phyloP scores from a whole-genome alignment of 305 asterid species.

The Rubia peregrina region DNA sequence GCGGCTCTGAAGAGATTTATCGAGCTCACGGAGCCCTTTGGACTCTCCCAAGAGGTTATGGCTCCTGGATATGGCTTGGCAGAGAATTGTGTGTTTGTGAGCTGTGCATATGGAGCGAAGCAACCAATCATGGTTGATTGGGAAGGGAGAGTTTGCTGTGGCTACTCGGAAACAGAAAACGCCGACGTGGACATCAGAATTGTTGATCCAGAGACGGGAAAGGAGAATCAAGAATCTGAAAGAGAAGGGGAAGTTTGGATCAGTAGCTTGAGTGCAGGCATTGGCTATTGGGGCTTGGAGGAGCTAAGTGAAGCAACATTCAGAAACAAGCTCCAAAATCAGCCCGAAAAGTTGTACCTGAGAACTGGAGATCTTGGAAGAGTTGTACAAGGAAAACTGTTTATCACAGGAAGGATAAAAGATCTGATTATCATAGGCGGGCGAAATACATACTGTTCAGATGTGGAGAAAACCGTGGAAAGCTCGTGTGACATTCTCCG shows the following conservation, averaged over 20 bases:
- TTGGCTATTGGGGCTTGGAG: slow-evolving; percentile 60
- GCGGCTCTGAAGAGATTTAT: slow-evolving; percentile 47
- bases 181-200: slow-evolving; percentile 44
- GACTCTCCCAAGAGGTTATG: slow-evolving; percentile 52
- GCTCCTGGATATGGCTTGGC: slow-evolving; percentile 84
- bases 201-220: slow-evolving; percentile 47
- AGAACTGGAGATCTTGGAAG: slow-evolving; percentile 71
- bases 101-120: slow-evolving; percentile 65
- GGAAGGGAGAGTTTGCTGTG: slow-evolving; percentile 74
- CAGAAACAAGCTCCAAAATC: slow-evolving; percentile 31
- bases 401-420: slow-evolving; percentile 62
- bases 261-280: slow-evolving; percentile 60
- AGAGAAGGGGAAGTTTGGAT: slow-evolving; percentile 77
- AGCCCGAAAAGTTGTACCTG: slow-evolving; percentile 36
- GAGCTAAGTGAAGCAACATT: slow-evolving; percentile 46
- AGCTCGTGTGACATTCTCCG: slow-evolving; percentile 49
- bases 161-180: slow-evolving; percentile 30
- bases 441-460: slow-evolving; percentile 57
- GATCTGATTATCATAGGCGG: slow-evolving; percentile 69
- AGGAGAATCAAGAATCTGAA: slow-evolving; percentile 31
- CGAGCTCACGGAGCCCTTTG: slow-evolving; percentile 46
- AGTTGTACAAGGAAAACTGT: slow-evolving; percentile 41
- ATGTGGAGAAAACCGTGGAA: slow-evolving; percentile 68
- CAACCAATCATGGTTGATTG: slow-evolving; percentile 51
- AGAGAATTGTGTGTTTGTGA: slow-evolving; percentile 64